phyloP scores from a whole-genome alignment of 805 yeast species.

The Barnettozyma californica region DNA sequence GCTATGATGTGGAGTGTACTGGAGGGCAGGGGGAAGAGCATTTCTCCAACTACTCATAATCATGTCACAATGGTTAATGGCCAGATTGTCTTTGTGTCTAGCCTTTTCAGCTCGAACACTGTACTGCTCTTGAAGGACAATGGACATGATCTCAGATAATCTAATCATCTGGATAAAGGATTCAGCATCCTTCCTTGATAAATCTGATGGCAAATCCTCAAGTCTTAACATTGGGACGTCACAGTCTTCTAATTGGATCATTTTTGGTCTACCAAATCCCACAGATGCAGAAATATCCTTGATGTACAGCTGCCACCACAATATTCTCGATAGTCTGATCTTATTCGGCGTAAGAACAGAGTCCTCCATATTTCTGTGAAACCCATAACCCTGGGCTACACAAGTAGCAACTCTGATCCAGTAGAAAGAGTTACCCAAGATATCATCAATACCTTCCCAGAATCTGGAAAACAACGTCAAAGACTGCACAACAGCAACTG shows the following conservation, averaged over 20 bases:
- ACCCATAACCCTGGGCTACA: slow-evolving; percentile 70
- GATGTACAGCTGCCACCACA: slow-evolving; percentile 75
- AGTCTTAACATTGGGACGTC: slow-evolving; percentile 67
- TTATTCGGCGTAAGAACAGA: slow-evolving; percentile 36
- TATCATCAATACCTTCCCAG: slow-evolving; percentile 72
- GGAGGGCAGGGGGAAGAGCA: slow-evolving; percentile 55
- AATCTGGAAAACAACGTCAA: slow-evolving; percentile 57
- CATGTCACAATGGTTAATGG: slow-evolving; percentile 59
- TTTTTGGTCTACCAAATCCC: slow-evolving; percentile 69
- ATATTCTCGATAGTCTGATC: slow-evolving; percentile 50
- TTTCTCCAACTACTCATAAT: slow-evolving; percentile 75
- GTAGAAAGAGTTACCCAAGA: slow-evolving; percentile 58
- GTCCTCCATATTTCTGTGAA: slow-evolving; percentile 51
- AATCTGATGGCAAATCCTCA: slow-evolving; percentile 59
- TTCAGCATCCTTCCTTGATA: slow-evolving; percentile 44
- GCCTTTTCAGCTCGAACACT: slow-evolving; percentile 61
- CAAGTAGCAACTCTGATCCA: slow-evolving; percentile 69
- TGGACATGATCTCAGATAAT: slow-evolving; percentile 66
- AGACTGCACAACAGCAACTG: slow-evolving; percentile 56
- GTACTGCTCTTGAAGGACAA: slow-evolving; percentile 63
- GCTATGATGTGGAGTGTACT: slow-evolving; percentile 53
- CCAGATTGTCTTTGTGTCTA: slow-evolving; percentile 38
- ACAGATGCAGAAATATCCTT: slow-evolving; percentile 66
- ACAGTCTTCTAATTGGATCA: slow-evolving; percentile 65
- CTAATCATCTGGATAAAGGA: slow-evolving; percentile 60